Conservation (phyloP, 2,329 filamentous ascomycete genomes). For the Cytospora schulzeri region DNA sequence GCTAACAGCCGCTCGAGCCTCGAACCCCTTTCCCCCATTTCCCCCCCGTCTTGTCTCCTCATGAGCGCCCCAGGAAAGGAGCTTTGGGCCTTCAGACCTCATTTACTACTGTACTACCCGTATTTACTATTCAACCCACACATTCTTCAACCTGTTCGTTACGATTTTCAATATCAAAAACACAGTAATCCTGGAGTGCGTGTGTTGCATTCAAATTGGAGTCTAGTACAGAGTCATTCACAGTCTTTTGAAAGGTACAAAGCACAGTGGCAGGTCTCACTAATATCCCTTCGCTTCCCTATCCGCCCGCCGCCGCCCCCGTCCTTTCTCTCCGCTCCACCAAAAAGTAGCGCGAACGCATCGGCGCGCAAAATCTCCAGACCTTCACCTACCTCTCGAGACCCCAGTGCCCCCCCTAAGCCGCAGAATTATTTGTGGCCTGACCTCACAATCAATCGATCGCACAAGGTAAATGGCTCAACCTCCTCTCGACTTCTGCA, state of each 20-base stretch:
- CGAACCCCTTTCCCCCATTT: constrained; percentile 13
- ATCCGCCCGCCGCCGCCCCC: not conserved
- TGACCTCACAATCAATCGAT: constrained; percentile 4
- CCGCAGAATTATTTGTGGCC: not conserved
- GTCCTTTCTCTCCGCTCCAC: constrained; percentile 21
- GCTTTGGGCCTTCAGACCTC: not conserved
- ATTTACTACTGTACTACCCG: not conserved
- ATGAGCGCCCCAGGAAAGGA: not conserved
- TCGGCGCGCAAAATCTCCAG: constrained; percentile 23
- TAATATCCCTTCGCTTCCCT: not conserved
- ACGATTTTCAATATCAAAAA: not conserved
- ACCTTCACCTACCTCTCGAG: constrained; percentile 11
- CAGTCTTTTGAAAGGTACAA: not conserved
- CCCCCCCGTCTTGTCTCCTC: constrained; percentile 4
- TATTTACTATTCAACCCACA: constrained; percentile 4
- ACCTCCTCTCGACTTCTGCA: not conserved
- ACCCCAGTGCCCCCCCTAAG: not conserved
- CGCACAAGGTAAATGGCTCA: constrained; percentile 12
- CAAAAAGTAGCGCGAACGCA: constrained; percentile 17
- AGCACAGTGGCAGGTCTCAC: not conserved
- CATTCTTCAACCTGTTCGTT: constrained; percentile 1
- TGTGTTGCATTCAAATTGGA: not conserved
- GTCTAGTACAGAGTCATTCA: not conserved
- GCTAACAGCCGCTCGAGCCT: constrained; percentile 11
- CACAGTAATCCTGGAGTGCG: not conserved